phyloP scores from a whole-genome alignment of 257 asterid genomes.

The Linaria vulgaris region DNA sequence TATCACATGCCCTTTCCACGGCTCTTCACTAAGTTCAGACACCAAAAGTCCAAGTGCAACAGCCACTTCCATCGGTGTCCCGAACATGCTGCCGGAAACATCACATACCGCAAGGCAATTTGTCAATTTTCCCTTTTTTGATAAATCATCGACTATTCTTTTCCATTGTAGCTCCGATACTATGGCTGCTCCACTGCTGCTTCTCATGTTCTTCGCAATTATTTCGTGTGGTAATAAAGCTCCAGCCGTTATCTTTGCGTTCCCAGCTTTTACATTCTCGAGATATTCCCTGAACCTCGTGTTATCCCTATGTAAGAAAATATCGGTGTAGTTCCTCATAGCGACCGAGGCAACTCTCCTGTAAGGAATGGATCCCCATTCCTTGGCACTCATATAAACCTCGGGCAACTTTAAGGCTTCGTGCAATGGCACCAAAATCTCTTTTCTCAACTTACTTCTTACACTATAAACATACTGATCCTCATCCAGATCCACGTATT shows the following conservation, averaged over 20 bases:
- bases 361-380: constrained; percentile 45
- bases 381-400: constrained; percentile 57
- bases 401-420: constrained; percentile 53
- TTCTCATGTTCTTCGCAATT: constrained; percentile 25
- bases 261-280: constrained; percentile 50
- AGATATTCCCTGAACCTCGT: constrained; percentile 47
- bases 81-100: constrained; percentile 50
- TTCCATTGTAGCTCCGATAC: constrained; percentile 65
- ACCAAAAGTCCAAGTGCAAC: constrained; percentile 54
- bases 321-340: constrained; percentile 43
- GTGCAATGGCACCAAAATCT: constrained; percentile 56
- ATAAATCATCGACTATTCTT: constrained; percentile 52
- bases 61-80: constrained; percentile 57
- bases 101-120: constrained; percentile 57
- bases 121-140: constrained; percentile 43
- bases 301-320: constrained; percentile 40
- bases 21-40: constrained; percentile 54
- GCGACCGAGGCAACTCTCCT: constrained; percentile 59
- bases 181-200: constrained; percentile 29
- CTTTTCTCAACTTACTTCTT: constrained; percentile 51
- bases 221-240: constrained; percentile 68
- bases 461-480: constrained; percentile 42
- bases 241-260: constrained; percentile 49
- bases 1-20: constrained; percentile 59
- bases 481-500: constrained; percentile 40